Percentiles rank a stretch among this genome's conserved stretches.
Conservation (phyloP, 1,284 basidiomycete genomes). For the Puccinia novopanici region DNA sequence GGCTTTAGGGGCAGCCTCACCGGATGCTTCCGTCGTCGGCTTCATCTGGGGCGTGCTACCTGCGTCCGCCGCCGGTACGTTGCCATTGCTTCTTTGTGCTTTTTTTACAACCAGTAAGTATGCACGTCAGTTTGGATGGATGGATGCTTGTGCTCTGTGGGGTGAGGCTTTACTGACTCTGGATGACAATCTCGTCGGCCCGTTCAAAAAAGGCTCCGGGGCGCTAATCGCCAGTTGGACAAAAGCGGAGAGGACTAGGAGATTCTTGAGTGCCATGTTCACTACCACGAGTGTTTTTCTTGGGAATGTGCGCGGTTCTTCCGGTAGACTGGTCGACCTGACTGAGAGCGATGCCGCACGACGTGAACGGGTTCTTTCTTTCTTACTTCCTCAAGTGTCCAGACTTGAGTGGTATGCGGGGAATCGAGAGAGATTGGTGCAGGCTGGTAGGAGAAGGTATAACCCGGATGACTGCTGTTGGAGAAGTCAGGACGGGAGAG, state of each 20-base stretch:
- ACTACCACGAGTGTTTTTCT: too few relatives aligned
- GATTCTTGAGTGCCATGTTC: constrained; percentile 22
- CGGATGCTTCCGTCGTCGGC: background rate
- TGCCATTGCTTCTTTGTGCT: constrained; percentile 1
- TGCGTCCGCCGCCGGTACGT: background rate
- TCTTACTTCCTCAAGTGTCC: background rate
- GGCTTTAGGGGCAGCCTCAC: background rate
- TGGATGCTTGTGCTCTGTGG: background rate
- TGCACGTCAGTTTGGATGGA: background rate
- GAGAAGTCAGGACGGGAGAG: too few relatives aligned
- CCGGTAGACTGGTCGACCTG: background rate
- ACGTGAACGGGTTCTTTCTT: background rate
- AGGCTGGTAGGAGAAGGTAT: background rate
- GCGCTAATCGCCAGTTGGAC: constrained; percentile 20
- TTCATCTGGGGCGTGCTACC: background rate
- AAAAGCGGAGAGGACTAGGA: constrained; percentile 16
- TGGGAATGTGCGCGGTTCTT: background rate
- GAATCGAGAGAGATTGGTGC: background rate
- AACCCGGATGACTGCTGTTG: background rate
- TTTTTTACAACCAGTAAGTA: too few relatives aligned
- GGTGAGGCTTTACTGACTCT: background rate
- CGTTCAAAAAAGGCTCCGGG: background rate
- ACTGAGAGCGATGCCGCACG: background rate
- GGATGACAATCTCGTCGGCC: background rate
- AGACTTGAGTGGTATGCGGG: constrained; percentile 4